These are phyloP conservation scores for Elymus sibiricus DNA, from an alignment of 176 grass and related monocot genomes.

Conservation along the genomic window DNA sequence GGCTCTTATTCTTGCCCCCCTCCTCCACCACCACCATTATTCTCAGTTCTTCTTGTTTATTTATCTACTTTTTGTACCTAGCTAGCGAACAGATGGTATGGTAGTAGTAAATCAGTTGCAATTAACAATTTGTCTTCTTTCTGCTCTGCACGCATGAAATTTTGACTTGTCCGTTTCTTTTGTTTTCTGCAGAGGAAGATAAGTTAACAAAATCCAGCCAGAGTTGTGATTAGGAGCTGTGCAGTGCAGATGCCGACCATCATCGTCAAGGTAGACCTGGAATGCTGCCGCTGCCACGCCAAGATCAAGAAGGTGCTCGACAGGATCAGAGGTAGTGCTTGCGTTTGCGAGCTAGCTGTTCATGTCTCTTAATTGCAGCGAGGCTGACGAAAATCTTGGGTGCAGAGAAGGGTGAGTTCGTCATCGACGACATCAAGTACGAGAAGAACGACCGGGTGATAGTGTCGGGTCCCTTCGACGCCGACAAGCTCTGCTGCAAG, in stretches of 20 bases:
- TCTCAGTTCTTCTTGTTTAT: too few relatives aligned
- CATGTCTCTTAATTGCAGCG: background rate
- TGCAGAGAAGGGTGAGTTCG: constrained; percentile 49
- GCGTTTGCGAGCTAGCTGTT: background rate
- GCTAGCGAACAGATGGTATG: too few relatives aligned
- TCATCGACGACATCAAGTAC: constrained; percentile 52
- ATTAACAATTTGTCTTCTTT: too few relatives aligned
- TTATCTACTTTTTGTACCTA: too few relatives aligned
- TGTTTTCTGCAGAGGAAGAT: too few relatives aligned
- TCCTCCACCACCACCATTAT: too few relatives aligned
- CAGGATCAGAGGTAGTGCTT: constrained; percentile 59
- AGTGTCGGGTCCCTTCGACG: constrained; percentile 58
- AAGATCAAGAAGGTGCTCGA: constrained; percentile 59
- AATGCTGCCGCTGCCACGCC: constrained; percentile 41
- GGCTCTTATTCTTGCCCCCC: too few relatives aligned
- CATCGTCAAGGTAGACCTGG: constrained; percentile 63
- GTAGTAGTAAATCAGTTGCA: too few relatives aligned
- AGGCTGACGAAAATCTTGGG: background rate
- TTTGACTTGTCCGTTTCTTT: too few relatives aligned
- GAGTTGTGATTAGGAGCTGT: background rate
- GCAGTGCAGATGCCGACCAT: constrained; percentile 54
- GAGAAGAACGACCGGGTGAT: constrained; percentile 63
- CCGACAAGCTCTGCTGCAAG: constrained; percentile 76
- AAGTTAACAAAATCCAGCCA: too few relatives aligned
- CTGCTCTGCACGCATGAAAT: too few relatives aligned